Evolutionary conservation across 768 basidiomycete species (phyloP).

Genomic region (Chalciporus pseudorubinellus): DNA sequence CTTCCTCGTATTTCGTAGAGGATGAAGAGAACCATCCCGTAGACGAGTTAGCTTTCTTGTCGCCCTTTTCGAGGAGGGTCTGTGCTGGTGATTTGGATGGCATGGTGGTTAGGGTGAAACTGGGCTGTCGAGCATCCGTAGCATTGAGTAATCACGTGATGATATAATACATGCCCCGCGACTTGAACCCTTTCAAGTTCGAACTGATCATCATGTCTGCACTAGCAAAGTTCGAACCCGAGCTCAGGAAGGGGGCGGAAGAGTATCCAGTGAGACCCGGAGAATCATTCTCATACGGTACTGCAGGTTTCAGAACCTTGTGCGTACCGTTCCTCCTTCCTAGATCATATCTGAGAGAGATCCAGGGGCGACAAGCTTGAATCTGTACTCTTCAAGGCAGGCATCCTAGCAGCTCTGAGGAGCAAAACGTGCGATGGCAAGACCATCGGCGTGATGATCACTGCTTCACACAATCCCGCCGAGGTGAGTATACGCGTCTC

Average conservation of each 20-base stretch:
- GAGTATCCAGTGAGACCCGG: slow-evolving; percentile 70
- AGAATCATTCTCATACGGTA: slow-evolving; percentile 82
- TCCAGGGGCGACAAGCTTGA: slow-evolving; percentile 69
- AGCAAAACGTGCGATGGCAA: slow-evolving; percentile 91
- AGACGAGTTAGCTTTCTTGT: slow-evolving; percentile 87
- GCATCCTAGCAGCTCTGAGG: slow-evolving; percentile 82
- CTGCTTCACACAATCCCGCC: slow-evolving; percentile 99
- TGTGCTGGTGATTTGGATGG: slow-evolving; percentile 78
- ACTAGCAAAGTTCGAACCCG: slow-evolving; percentile 36
- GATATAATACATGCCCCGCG: not conserved
- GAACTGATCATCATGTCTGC: slow-evolving; percentile 28
- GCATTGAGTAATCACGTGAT: slow-evolving; percentile 18
- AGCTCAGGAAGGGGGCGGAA: slow-evolving; percentile 50
- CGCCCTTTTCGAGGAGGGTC: slow-evolving; percentile 76
- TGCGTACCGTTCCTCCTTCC: slow-evolving; percentile 40
- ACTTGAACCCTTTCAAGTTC: not conserved
- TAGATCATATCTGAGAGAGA: slow-evolving; percentile 9
- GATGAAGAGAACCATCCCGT: slow-evolving; percentile 86
- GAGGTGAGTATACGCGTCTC: slow-evolving; percentile 48
- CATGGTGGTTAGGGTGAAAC: slow-evolving; percentile 39
- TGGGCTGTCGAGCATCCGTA: not conserved
- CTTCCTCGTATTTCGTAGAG: slow-evolving; percentile 87
- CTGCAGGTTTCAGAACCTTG: slow-evolving; percentile 92
- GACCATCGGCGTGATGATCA: slow-evolving; percentile 97
- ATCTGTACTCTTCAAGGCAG: slow-evolving; percentile 92